Conservation (phyloP, 2,329 filamentous ascomycete species). For the Ophiostoma tasmaniense region DNA sequence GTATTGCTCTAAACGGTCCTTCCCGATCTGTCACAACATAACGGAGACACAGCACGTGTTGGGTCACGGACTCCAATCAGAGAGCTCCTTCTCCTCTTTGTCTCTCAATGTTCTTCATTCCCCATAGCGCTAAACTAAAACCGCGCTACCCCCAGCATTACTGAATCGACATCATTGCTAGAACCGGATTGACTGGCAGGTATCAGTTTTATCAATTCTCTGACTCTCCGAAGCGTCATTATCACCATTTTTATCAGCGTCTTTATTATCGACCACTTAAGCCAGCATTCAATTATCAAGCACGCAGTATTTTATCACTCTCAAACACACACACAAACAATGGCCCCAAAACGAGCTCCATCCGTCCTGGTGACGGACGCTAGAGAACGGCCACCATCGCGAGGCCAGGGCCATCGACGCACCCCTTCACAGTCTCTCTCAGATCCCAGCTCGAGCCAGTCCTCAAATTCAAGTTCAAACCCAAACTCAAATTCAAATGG, state of each 20-base stretch:
- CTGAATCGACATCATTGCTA: not conserved
- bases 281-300: not conserved
- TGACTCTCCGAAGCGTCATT: not conserved
- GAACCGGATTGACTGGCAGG: not conserved
- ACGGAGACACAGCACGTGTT: too few relatives aligned
- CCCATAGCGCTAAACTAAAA: not conserved
- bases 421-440: not conserved
- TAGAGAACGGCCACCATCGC: conserved; percentile 37
- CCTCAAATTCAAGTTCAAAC: not conserved
- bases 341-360: conserved; percentile 45
- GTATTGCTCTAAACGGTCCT: not conserved
- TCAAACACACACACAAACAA: not conserved
- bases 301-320: too few relatives aligned
- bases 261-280: not conserved
- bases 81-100: not conserved
- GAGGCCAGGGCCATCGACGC: conserved; percentile 20
- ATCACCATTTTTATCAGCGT: not conserved
- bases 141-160: not conserved
- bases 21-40: not conserved
- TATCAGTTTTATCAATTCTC: not conserved
- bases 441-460: not conserved
- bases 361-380: conserved; percentile 55
- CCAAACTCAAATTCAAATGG: not conserved
- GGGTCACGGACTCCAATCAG: too few relatives aligned
- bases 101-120: not conserved